A percentile compares a stretch with the other conserved stretches of the same genome.
Conservation (phyloP, 352 stramenopile genomes). For the Globisporangium radiosum region DNA sequence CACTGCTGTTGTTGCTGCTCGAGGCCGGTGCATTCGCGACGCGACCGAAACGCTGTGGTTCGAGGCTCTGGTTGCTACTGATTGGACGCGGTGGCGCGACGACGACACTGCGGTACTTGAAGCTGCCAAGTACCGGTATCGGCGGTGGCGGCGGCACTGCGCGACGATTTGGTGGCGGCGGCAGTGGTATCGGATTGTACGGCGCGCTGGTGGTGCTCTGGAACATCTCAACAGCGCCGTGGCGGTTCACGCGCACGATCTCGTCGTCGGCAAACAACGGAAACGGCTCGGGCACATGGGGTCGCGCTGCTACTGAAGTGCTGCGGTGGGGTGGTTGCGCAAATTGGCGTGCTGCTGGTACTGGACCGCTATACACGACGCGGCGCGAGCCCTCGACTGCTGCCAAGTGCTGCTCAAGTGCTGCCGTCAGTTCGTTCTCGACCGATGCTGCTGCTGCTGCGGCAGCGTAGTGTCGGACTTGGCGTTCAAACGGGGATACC, state of each 20-base stretch:
- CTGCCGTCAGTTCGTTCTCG: too few species aligned
- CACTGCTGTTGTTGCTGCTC: neutral
- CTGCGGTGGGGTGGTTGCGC: constrained; percentile 1
- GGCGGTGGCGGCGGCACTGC: neutral
- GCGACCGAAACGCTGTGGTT: neutral
- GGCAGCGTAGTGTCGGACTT: too few species aligned
- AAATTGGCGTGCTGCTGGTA: too few species aligned
- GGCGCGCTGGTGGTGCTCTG: constrained; percentile 5
- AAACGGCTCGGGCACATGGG: neutral
- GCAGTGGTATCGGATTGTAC: neutral
- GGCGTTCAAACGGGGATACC: too few species aligned
- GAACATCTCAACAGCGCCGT: constrained; percentile 55
- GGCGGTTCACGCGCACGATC: constrained; percentile 68
- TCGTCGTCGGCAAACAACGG: constrained; percentile 39
- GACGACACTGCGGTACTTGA: constrained; percentile 30
- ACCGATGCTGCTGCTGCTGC: too few species aligned
- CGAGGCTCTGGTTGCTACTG: neutral
- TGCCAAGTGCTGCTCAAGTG: neutral
- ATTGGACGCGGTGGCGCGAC: neutral
- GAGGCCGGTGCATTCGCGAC: too few species aligned
- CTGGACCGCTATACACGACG: neutral
- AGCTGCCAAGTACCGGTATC: constrained; percentile 17
- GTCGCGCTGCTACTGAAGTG: neutral
- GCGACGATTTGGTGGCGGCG: constrained; percentile 6
- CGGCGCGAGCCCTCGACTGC: neutral